phyloP scores from a whole-genome alignment of 805 yeast genomes.

The Ogataea polymorpha region DNA sequence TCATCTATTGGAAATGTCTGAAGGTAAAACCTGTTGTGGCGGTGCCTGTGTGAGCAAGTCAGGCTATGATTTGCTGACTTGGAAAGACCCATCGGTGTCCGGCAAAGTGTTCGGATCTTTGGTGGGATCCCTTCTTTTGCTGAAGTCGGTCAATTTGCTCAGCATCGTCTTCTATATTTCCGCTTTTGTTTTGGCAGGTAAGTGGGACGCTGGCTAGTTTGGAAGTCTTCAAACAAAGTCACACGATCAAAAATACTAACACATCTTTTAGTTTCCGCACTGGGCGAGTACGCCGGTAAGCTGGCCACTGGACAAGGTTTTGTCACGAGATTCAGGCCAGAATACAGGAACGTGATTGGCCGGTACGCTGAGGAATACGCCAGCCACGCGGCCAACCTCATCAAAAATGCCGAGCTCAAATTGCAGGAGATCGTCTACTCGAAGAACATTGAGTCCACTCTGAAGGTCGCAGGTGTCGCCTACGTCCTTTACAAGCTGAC shows the following conservation, averaged over 20 bases:
- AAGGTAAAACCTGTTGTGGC: slow-evolving; percentile 28
- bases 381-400: slow-evolving; percentile 37
- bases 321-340: slow-evolving; percentile 71
- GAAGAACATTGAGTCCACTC: slow-evolving; percentile 67
- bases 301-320: slow-evolving; percentile 75
- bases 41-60: slow-evolving; percentile 30
- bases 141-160: slow-evolving; percentile 62
- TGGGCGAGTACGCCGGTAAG: slow-evolving; percentile 75
- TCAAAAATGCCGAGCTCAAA: slow-evolving; percentile 50
- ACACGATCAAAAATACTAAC: slow-evolving; percentile 11
- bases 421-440: slow-evolving; percentile 61
- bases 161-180: slow-evolving; percentile 58
- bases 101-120: slow-evolving; percentile 73
- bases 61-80: slow-evolving; percentile 48
- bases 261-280: slow-evolving; percentile 48
- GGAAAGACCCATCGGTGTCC: slow-evolving; percentile 74
- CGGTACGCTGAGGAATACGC: slow-evolving; percentile 28
- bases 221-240: slow-evolving; percentile 1
- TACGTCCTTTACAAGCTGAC: slow-evolving; percentile 69
- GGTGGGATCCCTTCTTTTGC: slow-evolving; percentile 48
- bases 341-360: slow-evolving; percentile 35
- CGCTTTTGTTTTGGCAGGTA: slow-evolving; percentile 48
- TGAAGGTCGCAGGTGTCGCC: slow-evolving; percentile 66
- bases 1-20: slow-evolving; percentile 11
- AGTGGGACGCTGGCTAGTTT: slow-evolving; percentile 11